Base-by-base conservation (phyloP, 2,329 filamentous ascomycete species). In the Rhinocladiella mackenziei region DNA sequence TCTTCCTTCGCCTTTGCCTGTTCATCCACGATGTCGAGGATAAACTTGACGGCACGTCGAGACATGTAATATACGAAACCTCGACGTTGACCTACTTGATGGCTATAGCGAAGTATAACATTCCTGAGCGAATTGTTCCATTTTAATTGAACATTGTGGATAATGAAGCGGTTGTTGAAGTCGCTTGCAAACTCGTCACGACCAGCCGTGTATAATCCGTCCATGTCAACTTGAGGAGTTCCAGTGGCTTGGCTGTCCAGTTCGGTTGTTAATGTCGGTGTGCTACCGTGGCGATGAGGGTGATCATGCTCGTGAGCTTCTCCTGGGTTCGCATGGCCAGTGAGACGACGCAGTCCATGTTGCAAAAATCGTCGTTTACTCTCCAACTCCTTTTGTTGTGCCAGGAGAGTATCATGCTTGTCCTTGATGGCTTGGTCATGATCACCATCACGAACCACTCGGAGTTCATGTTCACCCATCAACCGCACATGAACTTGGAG, bases 31-130 rank as follows among this genome's bases (percentile, higher is more conserved):
- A 98, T 94, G 64, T 98, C 92, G 7, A 97, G 73, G 45, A 98
- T 97, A 62, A 98, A 98, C 60, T 97, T 98, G 60, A 98, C 86
- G 3, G 92, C 94, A 51, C 89, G 82, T 34, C 91, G 81, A 8
- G 94, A 97, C 69, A 97, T 84, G 66, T 98, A 98, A 69, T 98
- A 98, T 20, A 98, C 83, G 61, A 98, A 97, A 39, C 92, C 94
- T 56, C 92, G 82, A 39, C 92, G 80, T 66, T 98, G 94, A 62
- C 89, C 89, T 59, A 94, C 92, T 70, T 98, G 92, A 61, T 98
- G 92, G 52, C 92, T 94, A 64, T 98, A 98, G 17, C 92, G 86
- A 29, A 98, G 77, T 37, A 98, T 92, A 58, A 96, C 96, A 61
- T 98, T 97, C 47, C 92, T 81, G 26, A 98, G 69, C 8, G 89